A percentile compares a stretch with the other conserved stretches of the same genome.
Evolutionary conservation across 805 yeast genomes (phyloP).

Genomic region (Monosporozyma yasuniensis): DNA sequence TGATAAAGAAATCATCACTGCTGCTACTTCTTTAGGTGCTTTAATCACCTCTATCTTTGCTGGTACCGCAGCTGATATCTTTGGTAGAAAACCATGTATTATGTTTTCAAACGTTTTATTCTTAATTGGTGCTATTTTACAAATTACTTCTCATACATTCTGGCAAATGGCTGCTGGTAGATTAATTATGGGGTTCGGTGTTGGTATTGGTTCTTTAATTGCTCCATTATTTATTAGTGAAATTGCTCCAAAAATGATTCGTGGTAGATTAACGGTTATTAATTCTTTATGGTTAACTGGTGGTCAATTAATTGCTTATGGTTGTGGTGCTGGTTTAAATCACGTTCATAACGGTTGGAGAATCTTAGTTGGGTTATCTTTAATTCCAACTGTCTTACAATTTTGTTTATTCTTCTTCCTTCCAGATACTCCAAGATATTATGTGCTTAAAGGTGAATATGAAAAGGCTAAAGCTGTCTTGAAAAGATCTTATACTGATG

Average conservation of each 20-base stretch:
- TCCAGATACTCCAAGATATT: constrained; percentile 93
- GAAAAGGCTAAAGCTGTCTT: constrained; percentile 64
- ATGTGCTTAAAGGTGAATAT: constrained; percentile 58
- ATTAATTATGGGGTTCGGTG: constrained; percentile 91
- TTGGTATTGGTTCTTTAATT: constrained; percentile 86
- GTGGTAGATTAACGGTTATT: constrained; percentile 85
- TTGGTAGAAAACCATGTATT: constrained; percentile 80
- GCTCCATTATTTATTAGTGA: constrained; percentile 93
- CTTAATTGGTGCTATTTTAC: constrained; percentile 75
- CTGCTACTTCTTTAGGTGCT: constrained; percentile 94
- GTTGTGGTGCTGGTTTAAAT: constrained; percentile 80
- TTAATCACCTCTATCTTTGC: constrained; percentile 68
- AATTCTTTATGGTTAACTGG: constrained; percentile 88
- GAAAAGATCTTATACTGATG: constrained; percentile 49
- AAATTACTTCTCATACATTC: constrained; percentile 67
- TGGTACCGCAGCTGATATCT: constrained; percentile 70
- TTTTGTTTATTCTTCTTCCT: constrained; percentile 68
- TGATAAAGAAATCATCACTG: constrained; percentile 81
- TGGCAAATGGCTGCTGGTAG: constrained; percentile 93
- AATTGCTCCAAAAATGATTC: constrained; percentile 81
- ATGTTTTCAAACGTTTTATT: constrained; percentile 77
- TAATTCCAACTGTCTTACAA: constrained; percentile 80
- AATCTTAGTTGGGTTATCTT: constrained; percentile 78
- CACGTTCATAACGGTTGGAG: constrained; percentile 83
- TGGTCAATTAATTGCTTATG: constrained; percentile 92